phyloP scores from a whole-genome alignment of 148 eudicot species.

The Gaultheria prostrata region DNA sequence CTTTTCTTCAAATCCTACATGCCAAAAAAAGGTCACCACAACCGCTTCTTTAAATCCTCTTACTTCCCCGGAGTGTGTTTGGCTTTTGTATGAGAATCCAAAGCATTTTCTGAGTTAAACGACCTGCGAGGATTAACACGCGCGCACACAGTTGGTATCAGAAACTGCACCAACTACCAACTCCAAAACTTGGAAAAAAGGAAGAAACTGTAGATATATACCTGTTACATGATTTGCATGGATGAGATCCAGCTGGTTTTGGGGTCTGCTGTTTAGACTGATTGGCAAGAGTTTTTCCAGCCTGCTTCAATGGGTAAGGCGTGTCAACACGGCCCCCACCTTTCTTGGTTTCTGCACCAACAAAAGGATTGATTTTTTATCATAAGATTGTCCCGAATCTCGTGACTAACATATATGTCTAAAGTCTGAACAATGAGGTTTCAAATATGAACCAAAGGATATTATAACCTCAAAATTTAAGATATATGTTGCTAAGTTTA shows the following conservation, averaged over 20 bases:
- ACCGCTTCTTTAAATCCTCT: slow-evolving; percentile 1
- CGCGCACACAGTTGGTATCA: neutral
- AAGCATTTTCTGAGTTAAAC: slow-evolving; percentile 58
- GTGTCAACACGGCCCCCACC: slow-evolving; percentile 57
- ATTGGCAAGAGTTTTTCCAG: slow-evolving; percentile 59
- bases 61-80: slow-evolving; percentile 57
- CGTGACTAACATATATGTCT: neutral
- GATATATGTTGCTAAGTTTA: neutral
- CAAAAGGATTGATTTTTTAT: neutral
- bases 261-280: slow-evolving; percentile 66
- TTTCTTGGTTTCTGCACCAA: slow-evolving; percentile 56
- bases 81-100: slow-evolving; percentile 68
- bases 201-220: slow-evolving; percentile 9
- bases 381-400: neutral
- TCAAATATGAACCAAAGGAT: neutral
- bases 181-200: neutral
- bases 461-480: neutral
- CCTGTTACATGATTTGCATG: slow-evolving; percentile 60
- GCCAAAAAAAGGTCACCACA: neutral
- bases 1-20: neutral
- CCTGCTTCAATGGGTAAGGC: slow-evolving; percentile 69
- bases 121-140: slow-evolving; percentile 34
- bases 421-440: neutral
- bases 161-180: neutral
- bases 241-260: slow-evolving; percentile 46